Conservation (phyloP, 2,329 filamentous ascomycete species). For the Tolypocladium ophioglossoides region DNA sequence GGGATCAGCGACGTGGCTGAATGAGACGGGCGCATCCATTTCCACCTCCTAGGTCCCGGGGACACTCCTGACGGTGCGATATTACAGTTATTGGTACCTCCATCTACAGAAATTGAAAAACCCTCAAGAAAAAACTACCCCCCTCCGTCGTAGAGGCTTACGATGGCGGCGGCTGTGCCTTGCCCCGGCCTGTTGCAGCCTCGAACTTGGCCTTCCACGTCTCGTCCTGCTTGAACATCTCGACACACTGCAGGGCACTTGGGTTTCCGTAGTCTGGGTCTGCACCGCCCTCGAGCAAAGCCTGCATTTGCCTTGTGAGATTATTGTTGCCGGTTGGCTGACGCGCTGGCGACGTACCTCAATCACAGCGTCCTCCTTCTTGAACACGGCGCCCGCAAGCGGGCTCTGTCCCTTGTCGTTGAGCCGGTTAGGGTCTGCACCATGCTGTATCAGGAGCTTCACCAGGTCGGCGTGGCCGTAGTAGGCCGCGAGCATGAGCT, state of each 20-base stretch:
- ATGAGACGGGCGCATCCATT: neutral
- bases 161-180: constrained; percentile 15
- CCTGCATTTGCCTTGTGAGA: constrained; percentile 16
- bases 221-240: constrained; percentile 41
- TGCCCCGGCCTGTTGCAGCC: constrained; percentile 35
- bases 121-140: fast-evolving
- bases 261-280: constrained; percentile 43
- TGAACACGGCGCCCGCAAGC: constrained; percentile 63
- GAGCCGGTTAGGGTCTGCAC: constrained; percentile 55
- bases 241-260: constrained; percentile 36
- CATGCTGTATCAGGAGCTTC: constrained; percentile 46
- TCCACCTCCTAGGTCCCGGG: neutral
- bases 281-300: constrained; percentile 38
- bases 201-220: constrained; percentile 40
- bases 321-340: neutral
- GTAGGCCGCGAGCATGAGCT: constrained; percentile 65
- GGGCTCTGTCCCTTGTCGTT: constrained; percentile 61
- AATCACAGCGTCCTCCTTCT: constrained; percentile 55
- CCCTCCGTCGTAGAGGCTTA: neutral
- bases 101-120: neutral
- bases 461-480: constrained; percentile 54
- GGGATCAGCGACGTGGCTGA: no score
- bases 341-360: constrained; percentile 25
- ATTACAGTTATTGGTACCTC: neutral
- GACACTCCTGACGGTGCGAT: neutral